Percentiles rank a stretch among this genome's conserved stretches.
phyloP scores from a whole-genome alignment of 192 early-diverging fungal species.

The Nowakowskiella sp. region DNA sequence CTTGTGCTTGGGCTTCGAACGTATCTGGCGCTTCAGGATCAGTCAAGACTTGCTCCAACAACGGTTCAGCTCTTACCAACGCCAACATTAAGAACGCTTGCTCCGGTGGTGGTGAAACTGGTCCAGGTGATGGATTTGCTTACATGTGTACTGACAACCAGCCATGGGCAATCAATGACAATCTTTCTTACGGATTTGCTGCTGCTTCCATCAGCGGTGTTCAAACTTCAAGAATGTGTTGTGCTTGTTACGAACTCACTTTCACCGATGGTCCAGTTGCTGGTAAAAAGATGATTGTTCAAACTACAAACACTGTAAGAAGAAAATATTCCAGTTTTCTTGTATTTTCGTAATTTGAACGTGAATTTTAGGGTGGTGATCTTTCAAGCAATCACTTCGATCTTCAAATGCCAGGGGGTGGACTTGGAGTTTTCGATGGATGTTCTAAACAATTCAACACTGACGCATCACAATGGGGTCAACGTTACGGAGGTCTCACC shows the following conservation, averaged over 20 bases:
- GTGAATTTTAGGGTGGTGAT: slow-evolving; percentile 1
- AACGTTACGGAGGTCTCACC: background rate
- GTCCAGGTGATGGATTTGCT: too few species aligned
- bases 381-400: background rate
- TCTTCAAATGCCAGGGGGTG: background rate
- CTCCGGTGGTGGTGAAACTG: too few species aligned
- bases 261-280: background rate
- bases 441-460: background rate
- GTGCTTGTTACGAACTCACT: background rate
- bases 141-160: too few species aligned
- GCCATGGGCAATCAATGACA: background rate
- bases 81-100: too few species aligned
- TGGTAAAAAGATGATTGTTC: background rate
- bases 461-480: background rate
- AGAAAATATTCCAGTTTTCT: too few species aligned
- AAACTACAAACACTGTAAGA: background rate
- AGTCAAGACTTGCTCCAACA: too few species aligned
- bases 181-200: background rate
- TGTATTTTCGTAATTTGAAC: too few species aligned
- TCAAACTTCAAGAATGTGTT: background rate
- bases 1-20: too few species aligned
- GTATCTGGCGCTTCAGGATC: too few species aligned
- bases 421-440: background rate
- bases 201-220: background rate
- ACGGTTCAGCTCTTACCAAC: too few species aligned